phyloP scores from a whole-genome alignment of 2,329 filamentous ascomycete species.

The Trichoderma atroviride region DNA sequence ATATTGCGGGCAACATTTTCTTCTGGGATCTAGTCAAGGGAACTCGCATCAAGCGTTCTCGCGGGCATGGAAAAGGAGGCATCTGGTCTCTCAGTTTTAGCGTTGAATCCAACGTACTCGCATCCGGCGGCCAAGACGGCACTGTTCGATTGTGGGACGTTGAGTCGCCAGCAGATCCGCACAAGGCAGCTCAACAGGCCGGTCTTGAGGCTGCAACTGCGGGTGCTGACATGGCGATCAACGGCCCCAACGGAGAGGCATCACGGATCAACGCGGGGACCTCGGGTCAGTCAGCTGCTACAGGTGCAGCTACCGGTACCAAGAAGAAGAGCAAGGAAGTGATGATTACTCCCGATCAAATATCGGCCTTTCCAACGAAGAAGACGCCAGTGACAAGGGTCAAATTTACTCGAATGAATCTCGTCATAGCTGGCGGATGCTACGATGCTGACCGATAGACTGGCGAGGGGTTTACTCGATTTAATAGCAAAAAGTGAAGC shows the following conservation, averaged over 20 bases:
- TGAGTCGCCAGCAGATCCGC: conserved; percentile 67
- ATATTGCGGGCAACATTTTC: conserved; percentile 85
- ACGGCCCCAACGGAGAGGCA: conserved; percentile 36
- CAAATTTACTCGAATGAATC: conserved; percentile 91
- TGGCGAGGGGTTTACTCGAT: conserved; percentile 21
- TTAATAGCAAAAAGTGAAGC: neutral
- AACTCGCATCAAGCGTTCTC: conserved; percentile 84
- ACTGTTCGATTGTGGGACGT: conserved; percentile 96
- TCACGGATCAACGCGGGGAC: conserved; percentile 35
- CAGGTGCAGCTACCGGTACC: conserved; percentile 37
- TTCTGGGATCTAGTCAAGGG: conserved; percentile 94
- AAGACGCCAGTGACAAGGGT: conserved; percentile 94
- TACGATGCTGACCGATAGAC: conserved; percentile 58
- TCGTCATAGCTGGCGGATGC: conserved; percentile 82
- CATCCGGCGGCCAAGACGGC: conserved; percentile 87
- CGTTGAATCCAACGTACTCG: conserved; percentile 86
- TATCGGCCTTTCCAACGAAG: conserved; percentile 93
- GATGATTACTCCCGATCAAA: conserved; percentile 88
- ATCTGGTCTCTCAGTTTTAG: conserved; percentile 94
- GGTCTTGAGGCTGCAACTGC: conserved; percentile 48
- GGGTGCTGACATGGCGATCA: conserved; percentile 44
- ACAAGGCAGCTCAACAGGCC: conserved; percentile 55
- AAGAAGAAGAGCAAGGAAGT: conserved; percentile 90
- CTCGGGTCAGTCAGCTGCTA: conserved; percentile 35
- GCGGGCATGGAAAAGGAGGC: conserved; percentile 89